A percentile compares a stretch with the other conserved stretches of the same genome.
Evolutionary conservation across 306 rosid genomes (phyloP).

Genomic region (Erythrophleum fordii): DNA sequence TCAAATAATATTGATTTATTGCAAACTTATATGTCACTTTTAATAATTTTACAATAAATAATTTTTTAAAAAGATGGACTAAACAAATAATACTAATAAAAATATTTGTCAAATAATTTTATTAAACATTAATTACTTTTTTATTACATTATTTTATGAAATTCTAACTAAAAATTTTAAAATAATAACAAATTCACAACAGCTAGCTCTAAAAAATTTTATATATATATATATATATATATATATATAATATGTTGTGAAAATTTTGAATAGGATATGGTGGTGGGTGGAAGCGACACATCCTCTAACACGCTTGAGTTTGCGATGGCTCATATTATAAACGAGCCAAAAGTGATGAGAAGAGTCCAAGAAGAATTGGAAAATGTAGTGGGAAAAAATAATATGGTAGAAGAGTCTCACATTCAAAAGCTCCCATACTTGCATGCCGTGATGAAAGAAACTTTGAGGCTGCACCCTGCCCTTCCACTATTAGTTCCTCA

Average conservation of each 20-base stretch:
- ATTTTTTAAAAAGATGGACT: too few species aligned
- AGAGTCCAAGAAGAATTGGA: constrained; percentile 61
- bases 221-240: too few species aligned
- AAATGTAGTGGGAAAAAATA: constrained; percentile 50
- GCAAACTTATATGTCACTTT: too few species aligned
- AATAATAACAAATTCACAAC: too few species aligned
- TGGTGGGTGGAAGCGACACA: constrained; percentile 74
- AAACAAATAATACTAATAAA: too few species aligned
- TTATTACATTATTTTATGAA: too few species aligned
- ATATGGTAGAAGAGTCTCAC: constrained; percentile 67
- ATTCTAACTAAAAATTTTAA: too few species aligned
- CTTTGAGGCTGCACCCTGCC: constrained; percentile 60
- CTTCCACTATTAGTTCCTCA: constrained; percentile 69
- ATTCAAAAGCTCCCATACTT: constrained; percentile 55
- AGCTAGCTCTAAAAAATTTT: too few species aligned
- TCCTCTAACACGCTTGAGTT: constrained; percentile 70
- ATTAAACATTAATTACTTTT: too few species aligned
- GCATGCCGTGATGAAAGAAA: constrained; percentile 72
- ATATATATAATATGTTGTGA: not conserved
- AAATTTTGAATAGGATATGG: constrained; percentile 60
- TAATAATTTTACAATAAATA: too few species aligned
- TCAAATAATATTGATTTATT: too few species aligned
- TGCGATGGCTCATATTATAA: constrained; percentile 63
- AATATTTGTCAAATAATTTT: too few species aligned
- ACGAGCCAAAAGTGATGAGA: constrained; percentile 49